Evolutionary conservation across 495 filamentous ascomycete species (phyloP).

Genomic region (Trichocladium antarcticum): DNA sequence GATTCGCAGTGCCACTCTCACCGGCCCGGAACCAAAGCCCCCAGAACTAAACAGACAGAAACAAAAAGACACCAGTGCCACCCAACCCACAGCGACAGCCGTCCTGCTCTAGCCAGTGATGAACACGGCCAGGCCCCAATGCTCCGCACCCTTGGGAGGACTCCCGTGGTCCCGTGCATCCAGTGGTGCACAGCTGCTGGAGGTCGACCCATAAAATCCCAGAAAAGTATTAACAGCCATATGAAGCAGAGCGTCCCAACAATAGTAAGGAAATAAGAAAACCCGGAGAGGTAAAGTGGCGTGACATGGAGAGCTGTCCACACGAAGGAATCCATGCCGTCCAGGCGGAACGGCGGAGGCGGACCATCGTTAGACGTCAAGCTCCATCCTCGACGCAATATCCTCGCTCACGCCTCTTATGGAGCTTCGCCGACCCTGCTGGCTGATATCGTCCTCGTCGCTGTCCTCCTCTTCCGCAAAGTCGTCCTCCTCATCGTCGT

Average conservation of each 20-base stretch:
- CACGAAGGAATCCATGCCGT: no score
- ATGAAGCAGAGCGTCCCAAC: neutral
- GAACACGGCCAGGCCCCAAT: constrained; percentile 2
- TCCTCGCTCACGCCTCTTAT: constrained; percentile 64
- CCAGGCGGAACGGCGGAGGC: no score
- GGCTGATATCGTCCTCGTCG: neutral
- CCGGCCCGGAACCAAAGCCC: constrained; percentile 9
- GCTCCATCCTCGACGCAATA: constrained; percentile 60
- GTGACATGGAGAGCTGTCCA: no score
- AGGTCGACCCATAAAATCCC: neutral
- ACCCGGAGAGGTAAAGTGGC: constrained; percentile 3
- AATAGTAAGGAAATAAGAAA: constrained; percentile 2
- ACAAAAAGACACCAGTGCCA: neutral
- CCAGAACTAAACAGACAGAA: neutral
- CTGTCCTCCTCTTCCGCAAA: constrained; percentile 40
- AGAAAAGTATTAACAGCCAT: neutral
- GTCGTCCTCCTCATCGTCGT: constrained; percentile 39
- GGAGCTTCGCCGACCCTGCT: constrained; percentile 42
- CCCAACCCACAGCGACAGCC: neutral
- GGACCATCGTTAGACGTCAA: constrained; percentile 35
- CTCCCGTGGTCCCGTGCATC: neutral
- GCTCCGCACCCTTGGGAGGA: neutral
- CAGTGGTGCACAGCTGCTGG: neutral
- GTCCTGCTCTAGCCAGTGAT: neutral
- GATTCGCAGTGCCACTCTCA: constrained; percentile 12